A percentile compares a stretch with the other conserved stretches of the same genome.
Conservation (phyloP, 495 filamentous ascomycete genomes). For the Penicillium macrosclerotiorum region DNA sequence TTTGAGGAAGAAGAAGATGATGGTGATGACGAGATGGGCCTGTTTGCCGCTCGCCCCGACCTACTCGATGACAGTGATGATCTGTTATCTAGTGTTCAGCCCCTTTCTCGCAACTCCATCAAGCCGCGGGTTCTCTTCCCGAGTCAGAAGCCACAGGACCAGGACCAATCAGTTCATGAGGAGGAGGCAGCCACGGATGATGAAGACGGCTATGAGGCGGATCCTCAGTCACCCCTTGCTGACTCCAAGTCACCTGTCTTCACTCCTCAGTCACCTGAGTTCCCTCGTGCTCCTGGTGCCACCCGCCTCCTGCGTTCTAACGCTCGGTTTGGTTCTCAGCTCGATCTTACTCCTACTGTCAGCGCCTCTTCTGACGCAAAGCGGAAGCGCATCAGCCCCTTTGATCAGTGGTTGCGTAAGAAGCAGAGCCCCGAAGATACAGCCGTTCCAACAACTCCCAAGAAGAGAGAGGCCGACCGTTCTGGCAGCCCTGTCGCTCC, state of each 20-base stretch:
- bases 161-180: constrained; percentile 43
- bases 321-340: constrained; percentile 21
- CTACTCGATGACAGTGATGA: constrained; percentile 8
- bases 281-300: constrained; percentile 27
- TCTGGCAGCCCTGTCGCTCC: constrained; percentile 20
- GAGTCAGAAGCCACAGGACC: constrained; percentile 30
- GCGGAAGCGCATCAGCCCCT: constrained; percentile 57
- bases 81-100: constrained; percentile 37
- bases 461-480: constrained; percentile 33
- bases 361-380: constrained; percentile 11
- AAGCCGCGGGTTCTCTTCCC: constrained; percentile 88
- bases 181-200: constrained; percentile 56
- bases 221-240: constrained; percentile 33
- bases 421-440: constrained; percentile 43
- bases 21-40: constrained; percentile 46
- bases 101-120: constrained; percentile 69
- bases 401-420: constrained; percentile 62
- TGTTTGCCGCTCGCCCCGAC: constrained; percentile 31
- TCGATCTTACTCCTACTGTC: constrained; percentile 21
- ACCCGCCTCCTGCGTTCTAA: constrained; percentile 30
- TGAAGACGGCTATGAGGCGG: constrained; percentile 53
- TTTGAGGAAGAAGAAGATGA: constrained; percentile 49
- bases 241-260: constrained; percentile 52
- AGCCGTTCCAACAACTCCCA: constrained; percentile 17
- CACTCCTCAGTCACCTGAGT: constrained; percentile 54